These are phyloP conservation scores for Malus hybrid DNA, from an alignment of 331 rosid species.

Conservation along the genomic window DNA sequence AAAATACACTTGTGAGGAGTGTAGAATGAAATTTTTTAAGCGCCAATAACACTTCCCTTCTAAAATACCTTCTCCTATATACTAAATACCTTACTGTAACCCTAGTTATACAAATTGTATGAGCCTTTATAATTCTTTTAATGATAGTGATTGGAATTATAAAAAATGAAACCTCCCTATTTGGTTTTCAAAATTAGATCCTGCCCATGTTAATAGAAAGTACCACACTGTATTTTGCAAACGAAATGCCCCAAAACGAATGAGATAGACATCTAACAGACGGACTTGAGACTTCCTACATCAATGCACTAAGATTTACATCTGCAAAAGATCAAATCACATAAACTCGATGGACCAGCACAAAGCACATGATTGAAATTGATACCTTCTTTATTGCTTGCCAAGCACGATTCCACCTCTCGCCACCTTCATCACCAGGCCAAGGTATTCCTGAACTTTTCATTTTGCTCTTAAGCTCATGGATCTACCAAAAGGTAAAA, in stretches of 20 bases:
- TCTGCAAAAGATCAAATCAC: background rate
- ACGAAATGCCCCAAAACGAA: background rate
- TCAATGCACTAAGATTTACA: background rate
- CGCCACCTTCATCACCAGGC: conserved; percentile 28
- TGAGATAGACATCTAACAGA: background rate
- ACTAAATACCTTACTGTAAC: background rate
- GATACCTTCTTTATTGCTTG: conserved; percentile 33
- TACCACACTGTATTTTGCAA: background rate
- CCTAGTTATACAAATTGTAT: background rate
- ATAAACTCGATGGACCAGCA: background rate
- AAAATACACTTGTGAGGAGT: too few relatives aligned
- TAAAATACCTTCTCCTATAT: background rate
- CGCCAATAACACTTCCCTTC: background rate
- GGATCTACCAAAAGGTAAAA: conserved; percentile 1
- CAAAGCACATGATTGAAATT: background rate
- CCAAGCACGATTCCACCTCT: conserved; percentile 32
- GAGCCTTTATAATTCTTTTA: background rate
- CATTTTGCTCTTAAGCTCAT: conserved; percentile 19
- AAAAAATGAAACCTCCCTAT: background rate
- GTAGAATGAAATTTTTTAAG: too few relatives aligned
- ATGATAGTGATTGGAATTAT: background rate
- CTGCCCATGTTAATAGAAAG: background rate
- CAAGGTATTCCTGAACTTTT: conserved; percentile 26
- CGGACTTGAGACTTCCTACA: background rate
- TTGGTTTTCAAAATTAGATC: background rate